Evolutionary conservation across 192 early-diverging fungal species (phyloP).

Genomic region (Coemansia aciculifera): DNA sequence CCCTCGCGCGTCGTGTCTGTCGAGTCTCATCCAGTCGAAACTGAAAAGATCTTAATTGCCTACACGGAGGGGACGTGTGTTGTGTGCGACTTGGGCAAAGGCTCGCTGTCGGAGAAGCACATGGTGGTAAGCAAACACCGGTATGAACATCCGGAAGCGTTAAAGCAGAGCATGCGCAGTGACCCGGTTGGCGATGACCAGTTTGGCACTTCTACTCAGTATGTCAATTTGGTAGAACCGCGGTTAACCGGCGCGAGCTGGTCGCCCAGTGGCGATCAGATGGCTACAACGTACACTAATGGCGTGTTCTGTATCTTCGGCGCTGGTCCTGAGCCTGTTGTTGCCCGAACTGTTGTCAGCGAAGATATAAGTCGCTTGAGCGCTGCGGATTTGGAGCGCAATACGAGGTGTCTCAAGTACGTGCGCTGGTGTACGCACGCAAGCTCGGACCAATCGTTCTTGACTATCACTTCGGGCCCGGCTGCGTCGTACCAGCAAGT

Average conservation of each 20-base stretch:
- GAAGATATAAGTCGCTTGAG: conserved; percentile 1
- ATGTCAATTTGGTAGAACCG: neutral
- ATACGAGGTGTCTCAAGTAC: conserved; percentile 12
- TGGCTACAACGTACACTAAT: conserved; percentile 32
- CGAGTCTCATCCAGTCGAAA: conserved; percentile 35
- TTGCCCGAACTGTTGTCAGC: conserved; percentile 19
- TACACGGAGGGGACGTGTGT: conserved; percentile 36
- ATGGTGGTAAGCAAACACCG: conserved; percentile 27
- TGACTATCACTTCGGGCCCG: conserved; percentile 32
- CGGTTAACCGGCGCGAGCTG: conserved; percentile 32
- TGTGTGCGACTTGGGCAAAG: conserved; percentile 42
- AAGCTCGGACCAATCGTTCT: conserved; percentile 25
- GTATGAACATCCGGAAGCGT: conserved; percentile 21
- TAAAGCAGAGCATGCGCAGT: neutral
- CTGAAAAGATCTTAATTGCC: conserved; percentile 41
- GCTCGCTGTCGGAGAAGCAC: conserved; percentile 18
- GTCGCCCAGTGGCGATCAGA: conserved; percentile 34
- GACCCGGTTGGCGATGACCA: neutral
- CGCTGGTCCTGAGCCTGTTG: conserved; percentile 9
- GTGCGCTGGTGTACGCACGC: conserved; percentile 43
- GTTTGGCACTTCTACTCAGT: neutral
- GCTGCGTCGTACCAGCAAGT: conserved; percentile 16
- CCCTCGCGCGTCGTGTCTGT: conserved; percentile 26
- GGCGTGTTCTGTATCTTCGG: conserved; percentile 42
- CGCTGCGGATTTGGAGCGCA: conserved; percentile 14